phyloP scores from a whole-genome alignment of 1,284 basidiomycete genomes.

The Marasmius fiardii region DNA sequence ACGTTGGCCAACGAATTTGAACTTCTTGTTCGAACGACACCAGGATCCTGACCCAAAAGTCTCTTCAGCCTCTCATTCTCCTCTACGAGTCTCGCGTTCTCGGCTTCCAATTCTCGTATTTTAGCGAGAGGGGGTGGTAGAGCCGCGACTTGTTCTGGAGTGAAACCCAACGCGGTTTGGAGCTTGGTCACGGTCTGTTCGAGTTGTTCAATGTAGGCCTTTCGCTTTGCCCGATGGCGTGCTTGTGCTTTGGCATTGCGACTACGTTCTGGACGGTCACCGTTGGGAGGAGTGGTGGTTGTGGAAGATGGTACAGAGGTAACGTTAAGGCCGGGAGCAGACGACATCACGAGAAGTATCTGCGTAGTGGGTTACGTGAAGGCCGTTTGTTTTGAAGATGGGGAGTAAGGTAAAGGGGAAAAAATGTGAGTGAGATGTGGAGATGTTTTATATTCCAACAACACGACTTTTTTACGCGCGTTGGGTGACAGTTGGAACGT shows the following conservation, averaged over 20 bases:
- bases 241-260: slow-evolving; percentile 89
- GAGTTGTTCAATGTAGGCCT: slow-evolving; percentile 90
- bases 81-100: slow-evolving; percentile 61
- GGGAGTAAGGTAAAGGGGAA: neutral
- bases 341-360: slow-evolving; percentile 1
- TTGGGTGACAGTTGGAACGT: no score
- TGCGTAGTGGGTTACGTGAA: neutral
- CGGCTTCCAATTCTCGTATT: slow-evolving; percentile 74
- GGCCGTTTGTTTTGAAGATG: neutral
- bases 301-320: neutral
- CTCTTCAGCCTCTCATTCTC: slow-evolving; percentile 69
- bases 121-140: slow-evolving; percentile 66
- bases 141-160: slow-evolving; percentile 65
- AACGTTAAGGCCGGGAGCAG: neutral
- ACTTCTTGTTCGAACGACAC: slow-evolving; percentile 20
- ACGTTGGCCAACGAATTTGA: neutral
- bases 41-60: slow-evolving; percentile 43
- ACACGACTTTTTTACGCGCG: no score
- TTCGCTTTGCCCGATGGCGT: slow-evolving; percentile 87
- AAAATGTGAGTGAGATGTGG: neutral
- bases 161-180: slow-evolving; percentile 65
- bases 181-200: slow-evolving; percentile 80
- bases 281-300: slow-evolving; percentile 10
- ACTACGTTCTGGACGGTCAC: slow-evolving; percentile 70
- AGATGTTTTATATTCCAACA: no score